These are phyloP conservation scores for Trichoderma parareesei DNA, from an alignment of 495 filamentous ascomycete species.

Conservation along the genomic window DNA sequence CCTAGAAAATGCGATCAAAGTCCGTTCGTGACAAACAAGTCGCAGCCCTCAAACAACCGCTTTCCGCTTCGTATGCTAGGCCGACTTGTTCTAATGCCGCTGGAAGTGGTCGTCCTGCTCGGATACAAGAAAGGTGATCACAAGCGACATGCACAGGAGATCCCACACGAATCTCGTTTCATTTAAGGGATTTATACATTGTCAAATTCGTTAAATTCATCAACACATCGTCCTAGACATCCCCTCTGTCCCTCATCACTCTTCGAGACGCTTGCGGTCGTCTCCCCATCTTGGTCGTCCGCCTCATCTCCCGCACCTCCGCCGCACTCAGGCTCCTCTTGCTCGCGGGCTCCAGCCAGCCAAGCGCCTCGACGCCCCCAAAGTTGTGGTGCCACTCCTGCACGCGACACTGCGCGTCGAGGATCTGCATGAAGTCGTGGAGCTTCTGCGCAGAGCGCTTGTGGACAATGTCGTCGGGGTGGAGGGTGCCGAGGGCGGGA, in stretches of 20 bases:
- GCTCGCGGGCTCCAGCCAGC: background rate
- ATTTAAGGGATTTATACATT: no score
- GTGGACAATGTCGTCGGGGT: background rate
- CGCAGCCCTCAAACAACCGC: no score
- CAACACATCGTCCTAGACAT: no score
- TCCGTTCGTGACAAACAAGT: no score
- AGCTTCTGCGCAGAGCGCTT: background rate
- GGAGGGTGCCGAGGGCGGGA: background rate
- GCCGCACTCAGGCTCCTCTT: background rate
- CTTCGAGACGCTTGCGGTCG: background rate
- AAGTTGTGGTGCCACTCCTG: background rate
- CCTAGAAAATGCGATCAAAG: no score
- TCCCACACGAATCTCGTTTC: no score
- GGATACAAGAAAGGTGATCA: no score
- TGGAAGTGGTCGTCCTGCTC: no score
- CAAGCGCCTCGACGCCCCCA: background rate
- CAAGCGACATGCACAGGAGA: no score
- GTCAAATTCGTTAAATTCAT: no score
- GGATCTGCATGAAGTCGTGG: background rate
- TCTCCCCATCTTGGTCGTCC: background rate
- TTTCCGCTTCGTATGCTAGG: no score
- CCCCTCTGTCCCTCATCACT: background rate
- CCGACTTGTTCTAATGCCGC: no score
- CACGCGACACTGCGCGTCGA: background rate
- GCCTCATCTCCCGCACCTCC: background rate